phyloP scores from a whole-genome alignment of 1,284 basidiomycete species.

The Anthracocystis panici-leucophaei region DNA sequence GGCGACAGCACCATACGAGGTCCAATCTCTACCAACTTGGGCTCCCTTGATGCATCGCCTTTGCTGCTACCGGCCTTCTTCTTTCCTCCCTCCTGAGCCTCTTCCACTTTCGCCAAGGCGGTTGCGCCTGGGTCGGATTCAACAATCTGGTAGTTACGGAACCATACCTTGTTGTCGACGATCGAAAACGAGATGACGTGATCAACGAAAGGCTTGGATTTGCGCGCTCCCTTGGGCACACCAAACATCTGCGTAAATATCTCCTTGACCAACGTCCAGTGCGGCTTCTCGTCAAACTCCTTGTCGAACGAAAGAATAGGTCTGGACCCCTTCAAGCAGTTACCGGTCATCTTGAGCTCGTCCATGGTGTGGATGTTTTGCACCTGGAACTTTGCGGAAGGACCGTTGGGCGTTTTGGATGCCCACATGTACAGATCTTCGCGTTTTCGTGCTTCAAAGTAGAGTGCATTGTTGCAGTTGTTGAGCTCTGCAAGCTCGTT shows the following conservation, averaged over 20 bases:
- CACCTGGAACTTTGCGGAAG: conserved; percentile 95
- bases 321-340: conserved; percentile 94
- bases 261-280: conserved; percentile 91
- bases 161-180: conserved; percentile 97
- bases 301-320: conserved; percentile 93
- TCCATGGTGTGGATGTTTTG: conserved; percentile 99
- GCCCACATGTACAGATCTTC: conserved; percentile 98
- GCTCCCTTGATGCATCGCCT: conserved; percentile 37
- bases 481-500: conserved; percentile 97
- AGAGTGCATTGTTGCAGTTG: conserved; percentile 97
- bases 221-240: conserved; percentile 87
- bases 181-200: conserved; percentile 96
- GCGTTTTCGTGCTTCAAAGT: conserved; percentile 90
- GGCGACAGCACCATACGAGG: conserved; percentile 97
- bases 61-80: conserved; percentile 42
- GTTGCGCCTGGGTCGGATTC: conserved; percentile 74
- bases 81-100: conserved; percentile 72
- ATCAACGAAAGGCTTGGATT: conserved; percentile 96
- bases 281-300: conserved; percentile 88
- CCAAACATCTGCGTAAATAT: conserved; percentile 96
- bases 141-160: conserved; percentile 91
- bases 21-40: conserved; percentile 76
- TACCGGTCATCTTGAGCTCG: conserved; percentile 99
- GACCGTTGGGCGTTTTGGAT: conserved; percentile 95
- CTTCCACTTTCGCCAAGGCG: conserved; percentile 64